Conservation (phyloP, 257 asterid genomes). For the Solanum raphanifolium region DNA sequence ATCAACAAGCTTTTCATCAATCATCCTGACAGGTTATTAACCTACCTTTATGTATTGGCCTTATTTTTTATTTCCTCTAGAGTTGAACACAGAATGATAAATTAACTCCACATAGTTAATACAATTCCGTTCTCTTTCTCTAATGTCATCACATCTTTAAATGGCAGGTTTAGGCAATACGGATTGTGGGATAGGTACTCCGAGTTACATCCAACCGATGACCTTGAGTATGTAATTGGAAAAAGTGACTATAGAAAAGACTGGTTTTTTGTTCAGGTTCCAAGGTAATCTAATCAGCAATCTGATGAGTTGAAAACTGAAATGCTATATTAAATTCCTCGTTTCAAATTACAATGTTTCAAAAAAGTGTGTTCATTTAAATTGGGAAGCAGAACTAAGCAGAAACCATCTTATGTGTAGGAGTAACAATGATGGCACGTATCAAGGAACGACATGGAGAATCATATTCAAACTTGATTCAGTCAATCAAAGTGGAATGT, state of each 20-base stretch:
- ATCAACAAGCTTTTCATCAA: conserved; percentile 11
- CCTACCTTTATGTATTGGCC: background rate
- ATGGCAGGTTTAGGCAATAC: conserved; percentile 71
- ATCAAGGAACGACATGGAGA: conserved; percentile 59
- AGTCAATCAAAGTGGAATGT: conserved; percentile 19
- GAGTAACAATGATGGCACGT: conserved; percentile 24
- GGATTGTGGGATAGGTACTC: conserved; percentile 76
- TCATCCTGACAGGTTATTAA: conserved; percentile 8
- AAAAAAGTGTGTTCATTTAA: too few species aligned
- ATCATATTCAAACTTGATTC: conserved; percentile 29
- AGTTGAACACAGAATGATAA: background rate
- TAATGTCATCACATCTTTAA: background rate
- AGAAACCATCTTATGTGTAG: conserved; percentile 12
- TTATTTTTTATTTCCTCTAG: background rate
- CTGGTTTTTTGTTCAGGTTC: conserved; percentile 82
- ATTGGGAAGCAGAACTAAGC: background rate
- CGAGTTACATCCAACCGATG: conserved; percentile 8
- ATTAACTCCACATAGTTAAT: background rate
- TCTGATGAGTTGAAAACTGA: background rate
- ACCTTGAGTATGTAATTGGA: conserved; percentile 51
- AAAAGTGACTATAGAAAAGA: conserved; percentile 52
- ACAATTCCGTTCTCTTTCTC: background rate
- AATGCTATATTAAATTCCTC: background rate
- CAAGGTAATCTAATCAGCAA: conserved; percentile 34
- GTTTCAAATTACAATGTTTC: background rate